phyloP scores from a whole-genome alignment of 2,329 filamentous ascomycete species.

The Fusarium humuli region DNA sequence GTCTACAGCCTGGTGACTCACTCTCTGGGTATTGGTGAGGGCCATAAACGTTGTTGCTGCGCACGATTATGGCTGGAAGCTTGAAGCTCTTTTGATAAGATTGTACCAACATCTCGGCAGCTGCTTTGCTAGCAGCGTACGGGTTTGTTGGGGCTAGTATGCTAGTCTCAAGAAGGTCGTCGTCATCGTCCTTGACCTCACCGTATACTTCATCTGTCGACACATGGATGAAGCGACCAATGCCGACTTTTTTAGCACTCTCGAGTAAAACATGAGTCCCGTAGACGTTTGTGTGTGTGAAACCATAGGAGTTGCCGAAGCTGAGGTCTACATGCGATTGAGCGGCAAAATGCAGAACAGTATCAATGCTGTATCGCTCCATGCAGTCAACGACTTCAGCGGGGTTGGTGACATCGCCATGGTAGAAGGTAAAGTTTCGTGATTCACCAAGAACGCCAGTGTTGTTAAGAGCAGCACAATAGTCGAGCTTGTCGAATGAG shows the following conservation, averaged over 20 bases:
- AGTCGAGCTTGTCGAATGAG: conserved; percentile 87
- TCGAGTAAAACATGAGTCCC: conserved; percentile 87
- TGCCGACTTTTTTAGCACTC: conserved; percentile 76
- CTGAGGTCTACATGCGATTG: conserved; percentile 86
- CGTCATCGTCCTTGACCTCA: conserved; percentile 77
- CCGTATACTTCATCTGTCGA: conserved; percentile 90
- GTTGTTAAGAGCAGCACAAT: conserved; percentile 85
- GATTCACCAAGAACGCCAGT: conserved; percentile 74
- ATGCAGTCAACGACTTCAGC: conserved; percentile 77
- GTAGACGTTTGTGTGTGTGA: conserved; percentile 84
- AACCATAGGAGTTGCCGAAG: conserved; percentile 84
- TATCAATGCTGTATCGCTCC: conserved; percentile 78
- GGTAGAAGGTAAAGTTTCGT: conserved; percentile 81
- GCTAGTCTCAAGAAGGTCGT: conserved; percentile 78
- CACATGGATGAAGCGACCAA: conserved; percentile 82
- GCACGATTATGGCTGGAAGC: conserved; percentile 81
- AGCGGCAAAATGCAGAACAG: conserved; percentile 86
- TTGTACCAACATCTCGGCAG: conserved; percentile 86
- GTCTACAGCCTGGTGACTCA: conserved; percentile 55
- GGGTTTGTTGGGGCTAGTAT: conserved; percentile 84
- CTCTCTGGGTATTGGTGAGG: conserved; percentile 87
- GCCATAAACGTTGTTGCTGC: conserved; percentile 88
- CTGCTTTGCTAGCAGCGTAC: conserved; percentile 83
- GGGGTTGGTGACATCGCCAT: conserved; percentile 81
- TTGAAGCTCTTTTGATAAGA: conserved; percentile 89